A percentile compares a stretch with the other conserved stretches of the same genome.
Evolutionary conservation across 495 filamentous ascomycete genomes (phyloP).

Genomic region (Astrothelium macrocarpum): DNA sequence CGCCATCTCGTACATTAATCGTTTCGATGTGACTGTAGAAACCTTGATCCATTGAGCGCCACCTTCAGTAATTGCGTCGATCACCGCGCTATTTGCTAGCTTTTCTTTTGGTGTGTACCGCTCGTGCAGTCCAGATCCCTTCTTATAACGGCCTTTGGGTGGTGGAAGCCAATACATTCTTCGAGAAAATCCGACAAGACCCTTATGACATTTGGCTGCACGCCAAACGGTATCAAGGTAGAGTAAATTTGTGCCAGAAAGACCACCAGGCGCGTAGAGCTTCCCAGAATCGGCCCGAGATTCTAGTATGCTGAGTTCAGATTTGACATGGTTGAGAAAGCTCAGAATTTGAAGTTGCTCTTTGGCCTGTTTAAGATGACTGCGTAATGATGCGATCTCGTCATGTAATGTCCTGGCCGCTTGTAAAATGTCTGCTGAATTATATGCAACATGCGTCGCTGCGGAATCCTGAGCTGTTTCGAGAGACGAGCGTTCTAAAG

Average conservation of each 20-base stretch:
- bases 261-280: neutral
- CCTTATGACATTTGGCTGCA: conserved; percentile 27
- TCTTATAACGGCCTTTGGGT: neutral
- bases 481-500: neutral
- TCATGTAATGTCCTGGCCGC: neutral
- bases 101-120: conserved; percentile 8
- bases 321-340: neutral
- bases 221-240: conserved; percentile 31
- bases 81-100: conserved; percentile 15
- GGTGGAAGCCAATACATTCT: conserved; percentile 9
- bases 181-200: conserved; percentile 24
- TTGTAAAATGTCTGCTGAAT: neutral
- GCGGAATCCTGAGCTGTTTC: neutral
- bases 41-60: conserved; percentile 32
- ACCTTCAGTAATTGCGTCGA: conserved; percentile 28
- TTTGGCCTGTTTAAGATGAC: neutral
- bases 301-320: neutral
- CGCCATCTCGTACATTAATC: conserved; percentile 34
- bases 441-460: neutral
- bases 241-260: conserved; percentile 23
- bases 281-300: conserved; percentile 1
- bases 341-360: neutral
- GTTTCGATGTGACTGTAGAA: conserved; percentile 25
- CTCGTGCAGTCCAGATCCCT: neutral
- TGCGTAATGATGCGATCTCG: neutral